Evolutionary conservation across 768 basidiomycete genomes (phyloP), one percentile per base, ranked within the genome.

Genomic region (Rhodosporidiobolus sp.): DNA sequence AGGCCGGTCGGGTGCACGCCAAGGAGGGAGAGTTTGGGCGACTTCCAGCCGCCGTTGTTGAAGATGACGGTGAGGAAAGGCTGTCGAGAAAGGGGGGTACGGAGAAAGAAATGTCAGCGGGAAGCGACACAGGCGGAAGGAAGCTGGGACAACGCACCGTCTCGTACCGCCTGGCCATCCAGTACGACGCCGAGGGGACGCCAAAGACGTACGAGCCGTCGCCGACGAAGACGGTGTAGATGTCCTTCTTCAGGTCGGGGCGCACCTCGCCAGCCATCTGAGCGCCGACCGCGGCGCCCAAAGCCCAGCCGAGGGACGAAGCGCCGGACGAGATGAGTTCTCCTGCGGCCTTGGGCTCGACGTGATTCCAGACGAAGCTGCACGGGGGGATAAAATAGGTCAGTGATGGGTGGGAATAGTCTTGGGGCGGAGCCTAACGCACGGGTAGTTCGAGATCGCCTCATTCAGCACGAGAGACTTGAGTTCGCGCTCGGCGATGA

Each of bases 131-230:
- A 58, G 26, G 43, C 22, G 6, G 26, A 28, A n/a, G 30, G 65
- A 52, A 58, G 57, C 56, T 48, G 52, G 38, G n/a, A 26, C n/a
- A 58, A 79, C 85, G 69, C 67, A 89, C 89, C 32, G 89, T 87
- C 45, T 87, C 80, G 78, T 90, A 90, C 57, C 84, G 84, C 75
- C 85, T 83, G 1, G 89, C 88, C 80, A 90, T 89, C 89, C 89
- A 90, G 79, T 85, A 90, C 2, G 85, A 86, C 1, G 87, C 85
- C 45, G 85, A 84, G 0, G 89, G 89, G 0, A 88, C 86, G 0
- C 87, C 84, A 75, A 90, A 90, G 78, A 90, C 76, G 75, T 84
- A 90, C 11, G 85, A 86, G 0, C 89, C 89, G 76, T 90, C 89
- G 0, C 89, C 89, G 5, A 89, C 87, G 34, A 90, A 81, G 1